Conservation (phyloP, 345 rosid genomes). For the Corymbia maculata region DNA sequence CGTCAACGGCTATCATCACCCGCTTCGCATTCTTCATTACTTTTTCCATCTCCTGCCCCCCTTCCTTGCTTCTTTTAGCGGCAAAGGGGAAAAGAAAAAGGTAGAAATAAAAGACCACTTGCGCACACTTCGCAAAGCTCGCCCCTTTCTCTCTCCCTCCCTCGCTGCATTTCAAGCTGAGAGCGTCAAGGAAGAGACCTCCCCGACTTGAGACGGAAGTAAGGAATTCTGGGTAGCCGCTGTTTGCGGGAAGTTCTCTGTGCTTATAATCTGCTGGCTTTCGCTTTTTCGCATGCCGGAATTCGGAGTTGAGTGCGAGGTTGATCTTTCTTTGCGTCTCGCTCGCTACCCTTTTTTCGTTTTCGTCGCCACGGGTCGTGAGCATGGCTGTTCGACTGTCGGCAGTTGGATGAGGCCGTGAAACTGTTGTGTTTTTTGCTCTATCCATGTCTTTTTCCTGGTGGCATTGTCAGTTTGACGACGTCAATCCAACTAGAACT, state of each 20-base stretch:
- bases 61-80: background rate
- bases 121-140: background rate
- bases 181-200: constrained; percentile 45
- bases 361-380: background rate
- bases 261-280: background rate
- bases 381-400: background rate
- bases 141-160: background rate
- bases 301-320: background rate
- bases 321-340: background rate
- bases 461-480: background rate
- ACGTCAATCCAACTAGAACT: background rate
- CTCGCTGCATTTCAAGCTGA: constrained; percentile 4
- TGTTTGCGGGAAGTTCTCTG: background rate
- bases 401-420: background rate
- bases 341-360: background rate
- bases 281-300: background rate
- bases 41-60: background rate
- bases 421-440: background rate
- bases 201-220: constrained; percentile 9
- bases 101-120: background rate
- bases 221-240: constrained; percentile 25
- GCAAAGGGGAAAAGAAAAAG: background rate
- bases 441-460: background rate
- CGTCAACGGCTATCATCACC: background rate
- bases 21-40: background rate